These are phyloP conservation scores for Talaromyces stipitatus DNA, from an alignment of 495 filamentous ascomycete genomes.

Conservation along the genomic window DNA sequence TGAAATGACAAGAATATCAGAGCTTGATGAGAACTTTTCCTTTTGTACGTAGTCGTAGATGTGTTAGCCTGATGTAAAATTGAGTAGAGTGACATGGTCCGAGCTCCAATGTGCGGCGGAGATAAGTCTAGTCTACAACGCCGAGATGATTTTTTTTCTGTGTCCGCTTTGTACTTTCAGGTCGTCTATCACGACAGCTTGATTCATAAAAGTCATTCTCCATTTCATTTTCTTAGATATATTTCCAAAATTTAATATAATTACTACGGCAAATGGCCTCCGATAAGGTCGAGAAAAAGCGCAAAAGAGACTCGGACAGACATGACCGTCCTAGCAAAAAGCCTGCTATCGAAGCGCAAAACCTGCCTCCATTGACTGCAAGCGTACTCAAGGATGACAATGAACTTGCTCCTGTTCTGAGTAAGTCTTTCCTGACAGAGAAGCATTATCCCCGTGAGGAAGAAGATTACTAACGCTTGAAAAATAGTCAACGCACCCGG, in stretches of 20 bases:
- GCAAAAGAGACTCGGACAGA: conserved; percentile 55
- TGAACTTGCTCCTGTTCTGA: conserved; percentile 57
- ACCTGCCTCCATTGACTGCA: conserved; percentile 40
- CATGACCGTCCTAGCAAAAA: conserved; percentile 55
- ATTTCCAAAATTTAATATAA: not conserved
- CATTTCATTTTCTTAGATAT: not conserved
- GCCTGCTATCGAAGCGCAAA: conserved; percentile 43
- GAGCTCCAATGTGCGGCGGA: not conserved
- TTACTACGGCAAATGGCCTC: conserved; percentile 38
- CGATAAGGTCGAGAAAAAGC: conserved; percentile 56
- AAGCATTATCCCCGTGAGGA: too few species aligned
- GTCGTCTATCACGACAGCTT: not conserved
- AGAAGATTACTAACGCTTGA: not conserved
- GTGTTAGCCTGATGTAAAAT: too few species aligned
- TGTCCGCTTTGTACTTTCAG: not conserved
- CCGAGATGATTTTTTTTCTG: not conserved
- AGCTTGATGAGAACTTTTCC: too few species aligned
- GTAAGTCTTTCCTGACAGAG: conserved; percentile 43
- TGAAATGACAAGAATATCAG: not conserved
- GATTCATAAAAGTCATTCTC: not conserved
- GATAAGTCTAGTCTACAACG: not conserved
- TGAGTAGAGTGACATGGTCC: not conserved
- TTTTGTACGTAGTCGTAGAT: too few species aligned
- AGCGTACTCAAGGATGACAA: conserved; percentile 50
- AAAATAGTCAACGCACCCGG: conserved; percentile 66